Percentiles rank a stretch among this genome's conserved stretches.
These are phyloP conservation scores for Eragrostis nindensis DNA, from an alignment of 176 grass and related monocot species.

Conservation along the genomic window DNA sequence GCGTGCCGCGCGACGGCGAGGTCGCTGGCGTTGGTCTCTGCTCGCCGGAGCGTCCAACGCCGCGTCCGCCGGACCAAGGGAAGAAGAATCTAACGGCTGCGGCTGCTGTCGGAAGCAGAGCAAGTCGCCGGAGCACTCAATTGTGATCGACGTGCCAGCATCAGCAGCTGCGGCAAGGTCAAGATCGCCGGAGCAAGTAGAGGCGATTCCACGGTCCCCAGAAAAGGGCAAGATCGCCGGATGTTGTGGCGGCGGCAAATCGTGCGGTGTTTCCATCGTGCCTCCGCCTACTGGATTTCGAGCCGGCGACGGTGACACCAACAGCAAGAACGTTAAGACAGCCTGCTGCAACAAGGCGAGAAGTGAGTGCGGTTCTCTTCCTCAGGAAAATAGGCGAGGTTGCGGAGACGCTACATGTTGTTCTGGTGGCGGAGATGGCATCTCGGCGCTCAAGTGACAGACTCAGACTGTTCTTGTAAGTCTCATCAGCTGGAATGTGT, in stretches of 20 bases:
- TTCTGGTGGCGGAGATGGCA: background rate
- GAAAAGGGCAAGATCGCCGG: background rate
- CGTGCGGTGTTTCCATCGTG: background rate
- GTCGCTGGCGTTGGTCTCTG: slow-evolving; percentile 13
- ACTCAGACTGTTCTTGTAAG: background rate
- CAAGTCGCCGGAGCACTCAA: background rate
- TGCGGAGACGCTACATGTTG: background rate
- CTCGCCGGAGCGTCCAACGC: background rate
- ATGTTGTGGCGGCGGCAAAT: background rate
- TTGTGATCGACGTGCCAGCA: slow-evolving; percentile 23
- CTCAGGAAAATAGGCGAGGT: background rate
- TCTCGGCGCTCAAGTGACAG: background rate
- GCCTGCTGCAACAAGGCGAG: slow-evolving; percentile 5
- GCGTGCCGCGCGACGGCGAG: slow-evolving; percentile 28
- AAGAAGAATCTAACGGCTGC: background rate
- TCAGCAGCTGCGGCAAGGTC: background rate
- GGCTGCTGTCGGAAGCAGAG: slow-evolving; percentile 13
- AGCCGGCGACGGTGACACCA: background rate
- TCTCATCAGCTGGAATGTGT: background rate
- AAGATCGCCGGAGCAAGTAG: background rate
- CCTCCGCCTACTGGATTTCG: background rate
- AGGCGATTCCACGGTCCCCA: too few species aligned
- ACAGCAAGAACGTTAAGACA: background rate
- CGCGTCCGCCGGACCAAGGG: background rate
- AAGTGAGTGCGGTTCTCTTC: background rate